phyloP scores from a whole-genome alignment of 2,329 filamentous ascomycete genomes.

The Diplodia mutila region DNA sequence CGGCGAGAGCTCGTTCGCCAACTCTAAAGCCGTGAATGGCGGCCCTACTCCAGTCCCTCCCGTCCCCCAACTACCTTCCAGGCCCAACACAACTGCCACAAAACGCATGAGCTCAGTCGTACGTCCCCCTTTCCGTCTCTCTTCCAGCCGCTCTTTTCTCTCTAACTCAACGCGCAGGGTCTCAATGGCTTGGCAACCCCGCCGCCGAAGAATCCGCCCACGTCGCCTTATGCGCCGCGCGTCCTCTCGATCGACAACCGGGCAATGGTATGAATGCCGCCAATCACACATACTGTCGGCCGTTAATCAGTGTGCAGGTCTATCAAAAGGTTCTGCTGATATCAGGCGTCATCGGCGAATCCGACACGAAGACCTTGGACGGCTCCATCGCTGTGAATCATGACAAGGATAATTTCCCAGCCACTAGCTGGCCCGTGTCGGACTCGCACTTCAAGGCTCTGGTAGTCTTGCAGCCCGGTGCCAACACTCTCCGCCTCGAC shows the following conservation, averaged over 20 bases:
- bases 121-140: constrained; percentile 23
- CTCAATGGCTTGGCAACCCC: constrained; percentile 60
- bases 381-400: constrained; percentile 79
- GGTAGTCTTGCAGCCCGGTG: constrained; percentile 86
- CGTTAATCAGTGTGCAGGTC: constrained; percentile 59
- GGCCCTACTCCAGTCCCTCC: constrained; percentile 37
- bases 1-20: constrained; percentile 67
- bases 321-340: constrained; percentile 89
- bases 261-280: constrained; percentile 63
- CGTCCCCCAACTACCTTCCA: constrained; percentile 37
- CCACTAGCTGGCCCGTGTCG: constrained; percentile 82
- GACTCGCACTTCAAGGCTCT: constrained; percentile 91
- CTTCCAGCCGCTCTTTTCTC: not conserved
- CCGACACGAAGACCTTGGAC: constrained; percentile 69
- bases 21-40: constrained; percentile 62
- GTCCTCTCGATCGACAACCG: constrained; percentile 79
- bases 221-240: constrained; percentile 79
- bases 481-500: constrained; percentile 85
- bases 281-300: not conserved
- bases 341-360: constrained; percentile 79
- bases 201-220: constrained; percentile 46
- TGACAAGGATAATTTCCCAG: constrained; percentile 82
- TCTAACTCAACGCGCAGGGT: constrained; percentile 7
- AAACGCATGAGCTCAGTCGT: constrained; percentile 58
- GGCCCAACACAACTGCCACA: constrained; percentile 34